These are phyloP conservation scores for Isabelozyma heimii DNA, from an alignment of 805 yeast species.

Conservation along the genomic window DNA sequence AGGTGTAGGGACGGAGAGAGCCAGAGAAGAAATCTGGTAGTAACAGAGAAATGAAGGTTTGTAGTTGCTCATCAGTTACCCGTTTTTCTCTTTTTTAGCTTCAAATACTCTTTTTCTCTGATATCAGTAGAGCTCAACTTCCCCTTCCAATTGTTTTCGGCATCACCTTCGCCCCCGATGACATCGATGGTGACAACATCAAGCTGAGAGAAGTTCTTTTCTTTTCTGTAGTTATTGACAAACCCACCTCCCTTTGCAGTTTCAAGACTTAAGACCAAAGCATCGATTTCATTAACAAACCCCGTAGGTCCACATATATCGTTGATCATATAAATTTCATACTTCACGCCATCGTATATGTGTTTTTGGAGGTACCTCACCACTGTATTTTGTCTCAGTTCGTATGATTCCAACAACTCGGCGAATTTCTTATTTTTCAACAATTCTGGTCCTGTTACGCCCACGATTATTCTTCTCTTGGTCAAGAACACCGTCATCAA, in stretches of 20 bases:
- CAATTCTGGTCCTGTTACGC: conserved; percentile 76
- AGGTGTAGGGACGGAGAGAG: too few species aligned
- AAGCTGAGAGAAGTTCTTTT: conserved; percentile 53
- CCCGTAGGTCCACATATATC: conserved; percentile 97
- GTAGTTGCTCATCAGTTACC: too few species aligned
- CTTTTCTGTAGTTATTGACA: conserved; percentile 64
- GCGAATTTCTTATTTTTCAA: conserved; percentile 72
- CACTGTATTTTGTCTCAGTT: conserved; percentile 47
- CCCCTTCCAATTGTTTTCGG: conserved; percentile 51
- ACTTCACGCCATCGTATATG: conserved; percentile 17
- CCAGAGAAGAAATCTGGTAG: too few species aligned
- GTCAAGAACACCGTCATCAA: conserved; percentile 70
- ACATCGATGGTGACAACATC: conserved; percentile 40
- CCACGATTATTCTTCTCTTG: conserved; percentile 58
- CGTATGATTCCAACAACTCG: conserved; percentile 60
- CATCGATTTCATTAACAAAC: conserved; percentile 65
- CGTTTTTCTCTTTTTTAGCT: too few species aligned
- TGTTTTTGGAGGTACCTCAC: conserved; percentile 41
- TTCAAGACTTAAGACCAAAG: conserved; percentile 79
- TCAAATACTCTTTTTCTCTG: conserved; percentile 33
- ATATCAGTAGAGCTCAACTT: conserved; percentile 85
- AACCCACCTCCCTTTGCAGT: conserved; percentile 70
- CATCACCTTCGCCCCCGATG: conserved; percentile 52
- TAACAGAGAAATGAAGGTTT: too few species aligned
- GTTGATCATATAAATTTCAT: conserved; percentile 61